These are phyloP conservation scores for Dactylellina leptospora DNA, from an alignment of 2,329 filamentous ascomycete species.

Conservation along the genomic window DNA sequence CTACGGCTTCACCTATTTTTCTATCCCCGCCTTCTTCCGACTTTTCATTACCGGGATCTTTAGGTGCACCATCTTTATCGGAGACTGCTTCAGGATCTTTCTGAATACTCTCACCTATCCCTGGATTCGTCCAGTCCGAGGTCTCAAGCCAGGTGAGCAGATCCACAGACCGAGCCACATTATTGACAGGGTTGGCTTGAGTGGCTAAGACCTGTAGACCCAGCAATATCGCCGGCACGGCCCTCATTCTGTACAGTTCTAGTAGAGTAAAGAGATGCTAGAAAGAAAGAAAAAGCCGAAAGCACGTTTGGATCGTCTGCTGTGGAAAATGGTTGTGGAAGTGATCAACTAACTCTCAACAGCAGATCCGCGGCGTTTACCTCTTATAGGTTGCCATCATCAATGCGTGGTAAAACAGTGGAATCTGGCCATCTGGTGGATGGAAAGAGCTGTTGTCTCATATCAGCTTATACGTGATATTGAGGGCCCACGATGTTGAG, in stretches of 20 bases:
- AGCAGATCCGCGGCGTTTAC: conserved; percentile 28
- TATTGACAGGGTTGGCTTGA: conserved; percentile 39
- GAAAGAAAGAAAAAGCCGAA: not conserved
- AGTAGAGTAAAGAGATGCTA: not conserved
- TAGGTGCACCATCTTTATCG: not conserved
- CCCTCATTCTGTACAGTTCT: conserved; percentile 27
- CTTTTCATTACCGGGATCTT: conserved; percentile 9
- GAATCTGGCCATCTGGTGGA: conserved; percentile 5
- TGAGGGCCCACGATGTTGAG: conserved; percentile 30
- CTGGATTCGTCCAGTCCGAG: conserved; percentile 39
- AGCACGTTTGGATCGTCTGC: conserved; percentile 42
- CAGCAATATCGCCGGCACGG: conserved; percentile 22
- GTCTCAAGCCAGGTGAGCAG: conserved; percentile 47
- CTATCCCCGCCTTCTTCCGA: conserved; percentile 17
- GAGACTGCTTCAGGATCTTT: not conserved
- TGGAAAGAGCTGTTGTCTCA: conserved; percentile 42
- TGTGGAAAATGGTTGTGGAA: conserved; percentile 27
- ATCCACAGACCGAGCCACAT: conserved; percentile 43
- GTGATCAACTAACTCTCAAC: conserved; percentile 37
- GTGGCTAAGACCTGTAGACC: conserved; percentile 29
- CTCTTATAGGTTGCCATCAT: conserved; percentile 46
- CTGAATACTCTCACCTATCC: conserved; percentile 9
- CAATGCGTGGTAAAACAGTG: conserved; percentile 14
- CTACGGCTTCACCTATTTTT: conserved; percentile 32
- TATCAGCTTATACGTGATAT: conserved; percentile 39